Evolutionary conservation across 495 filamentous ascomycete species (phyloP), one percentile per base, ranked within the genome.

Genomic region (Xylaria acuta): DNA sequence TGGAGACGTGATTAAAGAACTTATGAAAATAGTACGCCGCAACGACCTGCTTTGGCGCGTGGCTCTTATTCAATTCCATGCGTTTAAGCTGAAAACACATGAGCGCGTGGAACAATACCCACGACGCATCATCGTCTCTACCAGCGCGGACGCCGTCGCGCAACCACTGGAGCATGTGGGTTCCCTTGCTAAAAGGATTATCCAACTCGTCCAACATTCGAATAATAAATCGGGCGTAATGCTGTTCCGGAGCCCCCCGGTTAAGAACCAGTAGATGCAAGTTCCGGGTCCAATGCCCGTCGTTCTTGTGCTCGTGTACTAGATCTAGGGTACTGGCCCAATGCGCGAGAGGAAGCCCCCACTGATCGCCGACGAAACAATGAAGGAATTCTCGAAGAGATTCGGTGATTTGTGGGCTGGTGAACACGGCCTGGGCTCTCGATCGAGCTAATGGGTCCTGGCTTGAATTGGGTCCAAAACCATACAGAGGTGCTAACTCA

Each of bases 401-500:
- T 6, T 34, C 40, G 1, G 14, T 2, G 12, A 77, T 65, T 1
- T 56, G 71, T 16, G 72, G 72, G 41, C 77, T 76, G 12, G 12
- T 62, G 27, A 79, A 75, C 1, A 79, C 69, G 18, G 51, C 36
- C 43, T 76, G 67, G 8, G 72, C 73, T 32, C 75, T 54, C n/a
- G 62, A 51, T 27, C 53, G 70, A 14, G 68, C 74, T 7, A 79
- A 3, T 9, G 68, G 47, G 40, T 63, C 59, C 5, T 45, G 20
- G 27, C 0, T 20, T 3, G 70, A 58, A 2, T 65, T 16, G 2
- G 69, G 30, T 4, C 77, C 74, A 51, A 78, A 67, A 16, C 78
- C 81, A 40, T 81, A 81, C 54, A 82, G 79, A 60, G 84, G 77
- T 8, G 75, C 73, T 9, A 79, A 49, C 22, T 74, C 69, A 1